Conservation (phyloP, 139 green algal genomes). For the Dunaliella primolecta region DNA sequence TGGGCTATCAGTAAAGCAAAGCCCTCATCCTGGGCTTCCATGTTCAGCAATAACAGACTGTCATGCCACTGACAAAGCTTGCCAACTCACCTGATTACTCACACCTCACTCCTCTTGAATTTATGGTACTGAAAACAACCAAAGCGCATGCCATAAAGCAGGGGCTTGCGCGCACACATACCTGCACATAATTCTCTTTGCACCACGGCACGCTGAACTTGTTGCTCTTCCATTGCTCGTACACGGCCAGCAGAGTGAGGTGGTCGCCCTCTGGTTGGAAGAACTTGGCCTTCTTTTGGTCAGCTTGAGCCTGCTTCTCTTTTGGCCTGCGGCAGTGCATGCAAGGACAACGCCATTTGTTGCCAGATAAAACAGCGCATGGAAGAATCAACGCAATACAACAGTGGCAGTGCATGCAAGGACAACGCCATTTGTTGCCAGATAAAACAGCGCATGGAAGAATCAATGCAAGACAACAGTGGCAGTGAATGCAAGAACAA, state of each 20-base stretch:
- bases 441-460: too few species aligned
- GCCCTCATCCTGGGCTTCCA: background rate
- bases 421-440: background rate
- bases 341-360: background rate
- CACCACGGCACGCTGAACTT: conserved; percentile 93
- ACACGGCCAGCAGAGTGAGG: conserved; percentile 94
- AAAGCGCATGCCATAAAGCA: too few species aligned
- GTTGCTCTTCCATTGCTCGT: conserved; percentile 93
- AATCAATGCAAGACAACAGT: conserved; percentile 14
- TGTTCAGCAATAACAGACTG: background rate
- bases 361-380: too few species aligned
- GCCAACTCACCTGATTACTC: too few species aligned
- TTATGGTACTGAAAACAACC: too few species aligned
- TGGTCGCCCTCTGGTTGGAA: conserved; percentile 96
- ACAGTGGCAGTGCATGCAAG: conserved; percentile 2
- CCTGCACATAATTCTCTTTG: conserved; percentile 93
- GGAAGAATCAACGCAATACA: too few species aligned
- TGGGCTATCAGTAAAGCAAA: background rate
- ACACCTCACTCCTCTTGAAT: too few species aligned
- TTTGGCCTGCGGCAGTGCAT: conserved; percentile 47
- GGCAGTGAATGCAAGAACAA: background rate
- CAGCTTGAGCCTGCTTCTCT: conserved; percentile 87
- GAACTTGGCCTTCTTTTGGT: conserved; percentile 95
- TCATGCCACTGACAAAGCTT: too few species aligned
- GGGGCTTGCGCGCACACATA: conserved; percentile 5